Percentiles rank a stretch among this genome's conserved stretches.
These are phyloP conservation scores for Populus alba DNA, from an alignment of 345 rosid genomes.

Conservation along the genomic window DNA sequence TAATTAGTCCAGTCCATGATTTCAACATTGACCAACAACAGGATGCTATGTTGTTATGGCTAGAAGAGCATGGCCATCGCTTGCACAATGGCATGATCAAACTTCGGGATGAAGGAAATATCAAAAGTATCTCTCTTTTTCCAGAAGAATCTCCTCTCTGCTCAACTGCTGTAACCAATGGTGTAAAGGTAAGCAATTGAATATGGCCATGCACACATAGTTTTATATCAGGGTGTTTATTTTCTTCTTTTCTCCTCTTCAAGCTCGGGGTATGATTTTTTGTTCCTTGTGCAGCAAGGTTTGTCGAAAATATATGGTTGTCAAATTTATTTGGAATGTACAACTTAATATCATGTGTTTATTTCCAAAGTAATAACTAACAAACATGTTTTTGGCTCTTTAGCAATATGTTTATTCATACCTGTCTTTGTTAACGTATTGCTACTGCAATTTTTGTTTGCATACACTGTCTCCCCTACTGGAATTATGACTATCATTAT, in stretches of 20 bases:
- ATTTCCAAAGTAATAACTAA: no score
- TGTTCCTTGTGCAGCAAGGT: not conserved
- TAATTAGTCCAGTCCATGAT: constrained; percentile 54
- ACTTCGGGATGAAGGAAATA: constrained; percentile 32
- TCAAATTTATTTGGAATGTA: not conserved
- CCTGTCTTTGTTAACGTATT: not conserved
- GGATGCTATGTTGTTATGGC: constrained; percentile 86
- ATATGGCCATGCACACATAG: not conserved
- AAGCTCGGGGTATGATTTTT: not conserved
- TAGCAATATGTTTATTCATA: not conserved
- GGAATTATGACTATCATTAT: not conserved
- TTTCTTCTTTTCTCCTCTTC: not conserved
- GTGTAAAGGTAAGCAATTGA: constrained; percentile 58
- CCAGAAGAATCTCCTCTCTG: constrained; percentile 78
- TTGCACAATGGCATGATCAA: constrained; percentile 59
- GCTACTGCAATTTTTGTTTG: not conserved
- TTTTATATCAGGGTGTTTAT: not conserved
- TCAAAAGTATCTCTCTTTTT: constrained; percentile 57
- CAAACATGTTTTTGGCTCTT: no score
- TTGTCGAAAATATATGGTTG: not conserved
- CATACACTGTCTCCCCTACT: not conserved
- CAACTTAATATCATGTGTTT: not conserved
- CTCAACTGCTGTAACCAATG: constrained; percentile 66
- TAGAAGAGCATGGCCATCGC: constrained; percentile 76
- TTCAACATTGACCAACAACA: constrained; percentile 43